Base-by-base conservation (phyloP, 2,329 filamentous ascomycete species). In the Fusarium humuli region DNA sequence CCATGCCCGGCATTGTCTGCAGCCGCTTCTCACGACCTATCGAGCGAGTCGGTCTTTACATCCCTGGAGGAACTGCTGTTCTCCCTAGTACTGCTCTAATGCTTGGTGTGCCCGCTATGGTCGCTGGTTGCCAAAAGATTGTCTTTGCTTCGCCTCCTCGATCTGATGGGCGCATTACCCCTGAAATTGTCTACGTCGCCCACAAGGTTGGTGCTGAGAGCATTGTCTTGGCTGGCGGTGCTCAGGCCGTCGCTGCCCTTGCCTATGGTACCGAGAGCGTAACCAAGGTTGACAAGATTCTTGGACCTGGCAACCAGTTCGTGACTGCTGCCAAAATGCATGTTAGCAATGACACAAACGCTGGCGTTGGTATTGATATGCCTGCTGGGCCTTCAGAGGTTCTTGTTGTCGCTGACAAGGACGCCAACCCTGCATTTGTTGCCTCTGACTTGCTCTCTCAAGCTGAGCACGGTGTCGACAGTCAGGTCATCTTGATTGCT, bases 281-380 rank as follows among this genome's bases (percentile, higher is more conserved):
- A 53, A 93, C 86, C 80, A 99, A 99, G 84, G 96, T 99, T 10
- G 96, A 99, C 86, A 99, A 99, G 88, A 98, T 99, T 74, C 89
- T 98, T 14, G 96, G 96, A 1, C 96, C 96, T 5, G 96, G 96
- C 37, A 99, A 99, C 82, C 96, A 98, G 81, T 99, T 98, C 78
- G 96, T 99, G 42, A 99, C 96, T 0, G 96, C 96, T 1, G 96
- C 93, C 55, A 99, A 99, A 88, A 99, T 99, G 96, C 87, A 94
- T 75, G 96, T 99, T 45, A 93, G 92, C 81, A 99, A 99, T 80
- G 96, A 99, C 79, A 98, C 96, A 46, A 97, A 94, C 65, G 96
- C 96, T 14, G 92, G 93, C 23, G 94, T 98, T 42, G 91, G 94
- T 80, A 99, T 99, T 76, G 96, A 99, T 78, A 99, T 99, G 96